Conservation (phyloP, 1,284 basidiomycete species). For the Ceratobasidium sp. region DNA sequence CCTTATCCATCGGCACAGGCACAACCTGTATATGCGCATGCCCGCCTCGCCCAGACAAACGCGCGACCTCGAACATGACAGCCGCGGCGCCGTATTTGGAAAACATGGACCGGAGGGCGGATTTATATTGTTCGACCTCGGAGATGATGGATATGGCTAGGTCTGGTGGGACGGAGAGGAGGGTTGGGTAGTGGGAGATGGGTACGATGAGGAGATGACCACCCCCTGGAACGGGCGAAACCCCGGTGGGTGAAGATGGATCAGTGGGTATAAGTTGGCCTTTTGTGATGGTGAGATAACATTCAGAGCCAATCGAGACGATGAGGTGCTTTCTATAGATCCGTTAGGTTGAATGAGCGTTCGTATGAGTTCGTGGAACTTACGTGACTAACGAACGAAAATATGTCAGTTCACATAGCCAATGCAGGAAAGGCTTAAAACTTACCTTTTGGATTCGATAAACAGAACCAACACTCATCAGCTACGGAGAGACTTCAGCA, state of each 20-base stretch:
- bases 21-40: slow-evolving; percentile 93
- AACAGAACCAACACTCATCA: slow-evolving; percentile 95
- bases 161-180: slow-evolving; percentile 78
- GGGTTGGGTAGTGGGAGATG: slow-evolving; percentile 77
- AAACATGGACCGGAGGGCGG: slow-evolving; percentile 78
- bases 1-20: slow-evolving; percentile 77
- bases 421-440: slow-evolving; percentile 42
- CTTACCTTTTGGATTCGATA: slow-evolving; percentile 92
- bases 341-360: not conserved
- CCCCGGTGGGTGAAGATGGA: slow-evolving; percentile 60
- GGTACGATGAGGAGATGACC: slow-evolving; percentile 93
- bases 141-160: slow-evolving; percentile 79
- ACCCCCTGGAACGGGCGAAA: slow-evolving; percentile 82
- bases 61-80: slow-evolving; percentile 90
- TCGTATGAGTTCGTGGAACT: not conserved
- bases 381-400: slow-evolving; percentile 32
- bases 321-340: slow-evolving; percentile 88
- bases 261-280: slow-evolving; percentile 90
- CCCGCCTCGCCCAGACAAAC: slow-evolving; percentile 86
- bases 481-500: slow-evolving; percentile 62
- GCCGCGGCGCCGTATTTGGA: slow-evolving; percentile 75
- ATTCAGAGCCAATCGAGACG: slow-evolving; percentile 90
- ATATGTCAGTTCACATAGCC: too few relatives aligned
- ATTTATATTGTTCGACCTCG: slow-evolving; percentile 87
- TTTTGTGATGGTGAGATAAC: slow-evolving; percentile 93